These are phyloP conservation scores for Aureobasidium sp. DNA, from an alignment of 2,329 filamentous ascomycete species.

Conservation along the genomic window DNA sequence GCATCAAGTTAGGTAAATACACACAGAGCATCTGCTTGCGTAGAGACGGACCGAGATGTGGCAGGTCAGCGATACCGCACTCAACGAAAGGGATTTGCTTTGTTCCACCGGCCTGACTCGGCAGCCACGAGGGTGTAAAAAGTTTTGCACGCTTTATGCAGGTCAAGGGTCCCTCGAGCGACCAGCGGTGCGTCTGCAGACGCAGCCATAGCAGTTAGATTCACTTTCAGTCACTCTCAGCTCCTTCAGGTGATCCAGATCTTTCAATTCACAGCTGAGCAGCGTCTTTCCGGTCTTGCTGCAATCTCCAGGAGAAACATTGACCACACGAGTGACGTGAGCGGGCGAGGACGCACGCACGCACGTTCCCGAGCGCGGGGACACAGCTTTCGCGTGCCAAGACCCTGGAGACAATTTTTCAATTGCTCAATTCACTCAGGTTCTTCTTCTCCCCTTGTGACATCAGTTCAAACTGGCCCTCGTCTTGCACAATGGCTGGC, in stretches of 20 bases:
- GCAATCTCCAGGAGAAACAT: neutral
- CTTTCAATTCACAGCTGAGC: neutral
- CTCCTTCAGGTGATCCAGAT: neutral
- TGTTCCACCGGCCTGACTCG: conserved; percentile 4
- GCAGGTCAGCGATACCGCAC: conserved; percentile 3
- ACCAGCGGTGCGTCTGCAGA: neutral
- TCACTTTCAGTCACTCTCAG: too few species aligned
- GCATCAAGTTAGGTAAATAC: neutral
- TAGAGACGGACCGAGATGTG: neutral
- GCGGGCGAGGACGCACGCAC: neutral
- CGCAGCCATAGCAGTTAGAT: too few species aligned
- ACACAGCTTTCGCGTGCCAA: conserved; percentile 1
- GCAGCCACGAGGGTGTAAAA: conserved; percentile 2
- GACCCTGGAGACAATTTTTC: conserved; percentile 8
- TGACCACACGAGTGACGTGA: neutral
- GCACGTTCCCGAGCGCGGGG: neutral
- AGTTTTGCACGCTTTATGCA: conserved; percentile 3
- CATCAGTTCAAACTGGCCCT: conserved; percentile 9
- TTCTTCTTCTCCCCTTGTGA: conserved; percentile 10
- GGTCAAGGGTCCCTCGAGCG: neutral
- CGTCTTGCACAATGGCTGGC: conserved; percentile 15
- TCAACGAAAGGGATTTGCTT: neutral
- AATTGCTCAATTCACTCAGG: neutral
- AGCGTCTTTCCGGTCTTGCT: neutral
- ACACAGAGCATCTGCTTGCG: neutral